Evolutionary conservation across 2,329 filamentous ascomycete genomes (phyloP), one percentile per base, ranked within the genome.

Genomic region (Amauroascus niger): DNA sequence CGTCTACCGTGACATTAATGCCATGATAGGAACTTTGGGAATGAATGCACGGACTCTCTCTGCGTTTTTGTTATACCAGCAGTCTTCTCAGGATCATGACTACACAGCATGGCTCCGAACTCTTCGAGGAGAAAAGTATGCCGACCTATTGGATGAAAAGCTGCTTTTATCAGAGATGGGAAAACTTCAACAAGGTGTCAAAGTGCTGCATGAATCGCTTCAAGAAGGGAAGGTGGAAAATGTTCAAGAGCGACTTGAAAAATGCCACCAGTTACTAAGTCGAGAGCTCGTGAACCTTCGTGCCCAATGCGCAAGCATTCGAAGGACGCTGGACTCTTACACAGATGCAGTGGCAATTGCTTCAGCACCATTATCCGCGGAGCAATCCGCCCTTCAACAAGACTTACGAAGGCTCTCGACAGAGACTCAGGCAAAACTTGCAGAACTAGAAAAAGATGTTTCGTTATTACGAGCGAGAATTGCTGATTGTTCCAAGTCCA

Each of bases 11-110:
- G 74, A 77, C 55, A 74, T 76, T 58, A 77, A 76, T 67, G 87
- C 87, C 11, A 98, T 97, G 93, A 83, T 98, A 41, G 88, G 96
- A 62, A 91, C 87, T 0, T 74, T 97, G 39, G 91, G 91, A 8
- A 78, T 96, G 48, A 97, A 97, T 65, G 82, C 87, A 5, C 79
- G 91, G 14, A 82, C 77, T 6, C 62, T 84, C 40, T 69, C 75
- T 18, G 73, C 76, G 0, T 84, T 79, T 62, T 69, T 90, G 54
- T 57, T 72, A 32, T 71, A 72, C 53, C 71, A 75, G 57, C 61
- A 70, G 55, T 59, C 60, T 3, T 52, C 59, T 9, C 75, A 75
- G 9, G 73, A 81, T 48, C 69, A 75, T 40, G 69, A 74, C 48
- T 74, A 78, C 49, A 72, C 80, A 33, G 70, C 72, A 8, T 78